Evolutionary conservation across 768 basidiomycete species (phyloP), one percentile per base, ranked within the genome.

Genomic region (Collybia sp.): DNA sequence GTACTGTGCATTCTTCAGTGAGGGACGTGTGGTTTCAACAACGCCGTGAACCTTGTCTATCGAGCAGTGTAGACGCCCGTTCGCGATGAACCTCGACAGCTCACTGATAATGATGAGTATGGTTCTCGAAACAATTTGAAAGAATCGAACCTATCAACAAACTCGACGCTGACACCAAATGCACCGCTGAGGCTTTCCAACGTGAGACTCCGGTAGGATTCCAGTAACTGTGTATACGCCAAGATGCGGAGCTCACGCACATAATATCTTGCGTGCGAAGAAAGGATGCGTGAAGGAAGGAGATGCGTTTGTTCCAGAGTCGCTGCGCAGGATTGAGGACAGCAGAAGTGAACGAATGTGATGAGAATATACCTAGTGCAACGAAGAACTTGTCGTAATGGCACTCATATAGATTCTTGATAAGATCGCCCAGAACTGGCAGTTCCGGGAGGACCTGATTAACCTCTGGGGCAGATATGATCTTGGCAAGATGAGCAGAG

Each of bases 41-140:
- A 97, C 78, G 0, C 93, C 91, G 46, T 86, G 76, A n/a, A 98
- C 95, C 58, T 91, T 90, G 73, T 98, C 94, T 49, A 98, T 97
- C 1, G 83, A 82, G 55, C 85, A 88, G 57, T 90, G 83, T 42
- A 99, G 66, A 10, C 95, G 76, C 17, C 88, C 87, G 12, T 80
- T 79, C 12, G 93, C 85, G 54, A 99, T 97, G 70, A 97, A 95
- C 6, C 84, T 79, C 25, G 91, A 90, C 31, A 98, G 74, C 58
- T 99, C 94, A 54, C 91, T 93, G 49, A 13, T 33, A 11, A 32
- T 39, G 12, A 20, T 41, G 17, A 40, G 6, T 15, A 32, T 15
- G 18, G 40, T 42, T 40, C 20, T 32, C 47, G 33, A 20, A 36
- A 11, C 20, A 6, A 25, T 38, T 19, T 41, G 19, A 15, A 32